A percentile compares a stretch with the other conserved stretches of the same genome.
phyloP scores from a whole-genome alignment of 345 rosid species.

The Alliaria petiolata region DNA sequence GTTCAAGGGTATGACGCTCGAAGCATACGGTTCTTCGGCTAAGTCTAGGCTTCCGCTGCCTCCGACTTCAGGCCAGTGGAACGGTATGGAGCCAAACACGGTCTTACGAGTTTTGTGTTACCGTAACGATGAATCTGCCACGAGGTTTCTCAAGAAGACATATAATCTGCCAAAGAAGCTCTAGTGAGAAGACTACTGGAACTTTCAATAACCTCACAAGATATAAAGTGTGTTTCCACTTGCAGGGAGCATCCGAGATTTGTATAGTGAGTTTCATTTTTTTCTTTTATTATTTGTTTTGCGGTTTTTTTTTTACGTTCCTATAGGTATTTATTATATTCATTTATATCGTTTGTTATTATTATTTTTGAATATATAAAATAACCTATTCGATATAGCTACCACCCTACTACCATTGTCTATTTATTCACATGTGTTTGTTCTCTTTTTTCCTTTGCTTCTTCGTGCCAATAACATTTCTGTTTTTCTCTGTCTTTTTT shows the following conservation, averaged over 20 bases:
- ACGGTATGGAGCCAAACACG: constrained; percentile 80
- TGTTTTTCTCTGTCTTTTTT: too few species aligned
- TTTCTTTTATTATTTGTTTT: background rate
- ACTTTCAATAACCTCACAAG: constrained; percentile 23
- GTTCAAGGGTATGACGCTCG: constrained; percentile 66
- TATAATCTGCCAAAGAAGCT: constrained; percentile 83
- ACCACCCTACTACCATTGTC: background rate
- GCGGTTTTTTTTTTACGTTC: constrained; percentile 1
- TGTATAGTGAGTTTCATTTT: constrained; percentile 30
- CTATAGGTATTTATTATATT: constrained; percentile 20
- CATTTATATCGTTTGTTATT: constrained; percentile 30
- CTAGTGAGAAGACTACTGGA: constrained; percentile 13
- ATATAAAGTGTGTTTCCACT: constrained; percentile 14
- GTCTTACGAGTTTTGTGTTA: constrained; percentile 81
- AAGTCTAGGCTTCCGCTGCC: constrained; percentile 86
- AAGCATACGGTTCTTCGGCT: constrained; percentile 72
- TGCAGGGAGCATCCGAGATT: constrained; percentile 24
- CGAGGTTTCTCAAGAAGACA: constrained; percentile 82
- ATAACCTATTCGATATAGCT: constrained; percentile 18
- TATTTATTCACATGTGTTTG: background rate
- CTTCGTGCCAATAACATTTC: too few species aligned
- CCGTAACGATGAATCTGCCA: constrained; percentile 79
- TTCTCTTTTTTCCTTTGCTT: too few species aligned
- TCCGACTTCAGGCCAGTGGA: constrained; percentile 90
- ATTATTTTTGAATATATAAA: background rate